A percentile compares a stretch with the other conserved stretches of the same genome.
These are phyloP conservation scores for Saitozyma sp. DNA, from an alignment of 768 basidiomycete genomes.

Conservation along the genomic window DNA sequence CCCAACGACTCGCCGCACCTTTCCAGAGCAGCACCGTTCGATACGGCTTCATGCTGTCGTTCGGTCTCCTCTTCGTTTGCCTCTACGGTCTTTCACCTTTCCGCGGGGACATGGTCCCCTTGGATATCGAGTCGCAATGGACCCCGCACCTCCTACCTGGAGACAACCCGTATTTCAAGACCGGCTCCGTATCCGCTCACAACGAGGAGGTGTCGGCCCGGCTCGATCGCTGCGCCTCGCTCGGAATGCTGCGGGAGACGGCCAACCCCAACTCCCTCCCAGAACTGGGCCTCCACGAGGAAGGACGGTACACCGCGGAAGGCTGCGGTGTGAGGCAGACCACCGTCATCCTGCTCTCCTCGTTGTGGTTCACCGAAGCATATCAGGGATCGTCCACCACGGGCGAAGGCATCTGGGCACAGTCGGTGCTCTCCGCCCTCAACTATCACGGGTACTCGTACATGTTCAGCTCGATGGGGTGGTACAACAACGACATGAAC, in stretches of 20 bases:
- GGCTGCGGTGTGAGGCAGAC: slow-evolving; percentile 44
- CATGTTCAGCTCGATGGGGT: slow-evolving; percentile 39
- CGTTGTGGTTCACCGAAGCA: slow-evolving; percentile 40
- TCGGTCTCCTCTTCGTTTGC: no score
- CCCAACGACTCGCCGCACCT: no score
- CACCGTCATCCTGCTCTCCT: slow-evolving; percentile 37
- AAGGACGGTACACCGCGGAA: slow-evolving; percentile 14
- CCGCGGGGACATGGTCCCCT: no score
- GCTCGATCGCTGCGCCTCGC: slow-evolving; percentile 29
- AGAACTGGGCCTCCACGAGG: slow-evolving; percentile 12
- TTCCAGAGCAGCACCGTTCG: no score
- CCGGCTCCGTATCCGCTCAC: slow-evolving; percentile 39
- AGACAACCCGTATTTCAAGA: slow-evolving; percentile 24
- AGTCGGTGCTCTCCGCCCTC: slow-evolving; percentile 36
- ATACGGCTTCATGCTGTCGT: no score
- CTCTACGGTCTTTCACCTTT: no score
- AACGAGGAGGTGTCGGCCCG: slow-evolving; percentile 26
- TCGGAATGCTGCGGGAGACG: slow-evolving; percentile 37
- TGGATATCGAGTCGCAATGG: no score
- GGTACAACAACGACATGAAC: slow-evolving; percentile 41
- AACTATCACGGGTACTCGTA: slow-evolving; percentile 35
- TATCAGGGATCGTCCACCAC: slow-evolving; percentile 21
- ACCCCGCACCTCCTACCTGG: no score
- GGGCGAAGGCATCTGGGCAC: slow-evolving; percentile 35
- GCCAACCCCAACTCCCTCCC: slow-evolving; percentile 12